Evolutionary conservation across 768 basidiomycete genomes (phyloP).

Genomic region (Termitomyces sp.): DNA sequence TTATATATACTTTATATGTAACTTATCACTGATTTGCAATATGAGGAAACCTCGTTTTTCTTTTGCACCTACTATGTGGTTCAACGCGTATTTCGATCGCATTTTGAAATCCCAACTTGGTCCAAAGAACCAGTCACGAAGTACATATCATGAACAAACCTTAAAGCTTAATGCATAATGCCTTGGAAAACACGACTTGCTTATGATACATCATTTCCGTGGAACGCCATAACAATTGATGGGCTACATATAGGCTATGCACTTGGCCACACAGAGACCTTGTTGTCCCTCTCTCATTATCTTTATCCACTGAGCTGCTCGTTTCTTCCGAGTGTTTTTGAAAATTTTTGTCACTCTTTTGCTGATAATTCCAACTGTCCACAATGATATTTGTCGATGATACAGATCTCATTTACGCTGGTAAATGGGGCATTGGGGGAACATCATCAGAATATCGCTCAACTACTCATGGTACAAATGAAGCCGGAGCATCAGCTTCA

Average conservation of each 20-base stretch:
- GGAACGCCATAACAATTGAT: neutral
- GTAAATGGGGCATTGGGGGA: constrained; percentile 5
- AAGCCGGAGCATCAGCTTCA: constrained; percentile 18
- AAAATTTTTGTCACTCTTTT: neutral
- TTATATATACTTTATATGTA: no score
- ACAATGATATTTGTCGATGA: constrained; percentile 2
- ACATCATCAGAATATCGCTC: neutral
- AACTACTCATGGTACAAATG: constrained; percentile 10
- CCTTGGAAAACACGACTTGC: neutral
- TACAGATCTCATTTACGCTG: constrained; percentile 1
- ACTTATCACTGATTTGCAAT: neutral
- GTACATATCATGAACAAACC: neutral
- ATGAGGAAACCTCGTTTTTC: neutral
- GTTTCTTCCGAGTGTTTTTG: neutral
- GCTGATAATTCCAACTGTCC: neutral
- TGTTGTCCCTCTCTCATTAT: neutral
- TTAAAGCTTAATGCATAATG: no score
- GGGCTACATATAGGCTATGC: neutral
- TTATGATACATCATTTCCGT: neutral
- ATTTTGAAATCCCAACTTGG: no score
- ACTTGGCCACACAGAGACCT: neutral
- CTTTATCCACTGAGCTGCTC: neutral
- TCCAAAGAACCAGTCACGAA: neutral
- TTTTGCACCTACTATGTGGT: no score
- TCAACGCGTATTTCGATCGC: neutral